Evolutionary conservation across 116 monocot species (phyloP), one percentile per base, ranked within the genome.

Genomic region (Iris pallida): DNA sequence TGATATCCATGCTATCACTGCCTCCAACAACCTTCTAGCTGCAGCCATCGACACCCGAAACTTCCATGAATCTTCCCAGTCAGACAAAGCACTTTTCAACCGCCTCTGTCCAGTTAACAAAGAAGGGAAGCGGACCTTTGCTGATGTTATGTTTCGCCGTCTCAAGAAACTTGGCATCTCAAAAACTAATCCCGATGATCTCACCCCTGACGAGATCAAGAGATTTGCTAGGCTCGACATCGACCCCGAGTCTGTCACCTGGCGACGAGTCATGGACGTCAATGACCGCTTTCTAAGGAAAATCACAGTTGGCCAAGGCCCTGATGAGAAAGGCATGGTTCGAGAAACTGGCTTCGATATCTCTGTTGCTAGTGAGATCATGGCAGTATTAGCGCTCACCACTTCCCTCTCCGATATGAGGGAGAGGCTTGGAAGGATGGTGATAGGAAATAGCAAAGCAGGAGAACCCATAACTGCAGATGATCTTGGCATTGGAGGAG

Each of bases 1-100:
- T 58, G 97, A 97, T 57, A 92, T 92, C 60, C 97, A 97, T 62
- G 97, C 97, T 64, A 97, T 97, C 48, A 97, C 97, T 8, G 97
- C 97, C n/a, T 85, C 97, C 58, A 92, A 92, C 72, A 97, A 92
- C 70, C 92, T 97, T 67, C 97, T 97, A 44, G 97, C 97, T 52
- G 97, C 97, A 5, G 92, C 92, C 46, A 90, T 97, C n/a, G 97
- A 92, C 57, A 84, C 93, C 55, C 63, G 92, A 51, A 86, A 92
- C 63, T 97, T 97, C 66, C 97, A 97, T 68, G 92, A 97, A 71
- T 47, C 83, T 20, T 85, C 97, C 6, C 97, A 92, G 52, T 97
- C 93, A 13, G 92, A 97, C 77, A 97, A 97, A 75, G 89, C 92
- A 45, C 76, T 97, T 6, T 97, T 90, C 66, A 97, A 92, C 61